Conservation (phyloP, 2,329 filamentous ascomycete species). For the Pseudocercospora cruenta region DNA sequence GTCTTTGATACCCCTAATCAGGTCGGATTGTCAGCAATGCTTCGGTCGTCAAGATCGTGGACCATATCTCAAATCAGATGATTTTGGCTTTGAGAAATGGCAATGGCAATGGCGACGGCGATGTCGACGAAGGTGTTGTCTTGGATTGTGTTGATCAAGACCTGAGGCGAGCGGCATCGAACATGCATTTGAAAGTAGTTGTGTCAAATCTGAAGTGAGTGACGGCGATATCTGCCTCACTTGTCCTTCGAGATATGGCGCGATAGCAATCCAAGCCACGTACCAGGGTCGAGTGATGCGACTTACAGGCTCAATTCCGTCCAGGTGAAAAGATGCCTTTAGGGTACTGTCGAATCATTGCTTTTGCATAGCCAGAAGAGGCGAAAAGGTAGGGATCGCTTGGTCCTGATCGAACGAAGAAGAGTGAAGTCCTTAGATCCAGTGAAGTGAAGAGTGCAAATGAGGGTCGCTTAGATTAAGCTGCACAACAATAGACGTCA, state of each 20-base stretch:
- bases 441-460: slow-evolving; percentile 2
- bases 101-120: not conserved
- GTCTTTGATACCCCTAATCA: not conserved
- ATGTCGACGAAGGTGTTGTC: not conserved
- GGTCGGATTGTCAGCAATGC: not conserved
- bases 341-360: slow-evolving; percentile 8
- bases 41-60: not conserved
- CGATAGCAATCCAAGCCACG: not conserved
- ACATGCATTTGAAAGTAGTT: not conserved
- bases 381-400: not conserved
- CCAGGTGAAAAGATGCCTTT: slow-evolving; percentile 3
- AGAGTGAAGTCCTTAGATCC: not conserved
- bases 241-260: not conserved
- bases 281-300: not conserved
- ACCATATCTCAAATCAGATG: not conserved
- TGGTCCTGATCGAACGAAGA: not conserved
- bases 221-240: not conserved
- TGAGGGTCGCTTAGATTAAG: not conserved
- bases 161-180: not conserved
- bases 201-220: not conserved
- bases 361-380: not conserved
- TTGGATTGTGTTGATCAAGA: too few relatives aligned
- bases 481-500: slow-evolving; percentile 11
- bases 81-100: too few relatives aligned
- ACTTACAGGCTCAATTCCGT: slow-evolving; percentile 7